Base-by-base conservation (phyloP, 2,329 filamentous ascomycete species). In the Colletotrichum camelliae region DNA sequence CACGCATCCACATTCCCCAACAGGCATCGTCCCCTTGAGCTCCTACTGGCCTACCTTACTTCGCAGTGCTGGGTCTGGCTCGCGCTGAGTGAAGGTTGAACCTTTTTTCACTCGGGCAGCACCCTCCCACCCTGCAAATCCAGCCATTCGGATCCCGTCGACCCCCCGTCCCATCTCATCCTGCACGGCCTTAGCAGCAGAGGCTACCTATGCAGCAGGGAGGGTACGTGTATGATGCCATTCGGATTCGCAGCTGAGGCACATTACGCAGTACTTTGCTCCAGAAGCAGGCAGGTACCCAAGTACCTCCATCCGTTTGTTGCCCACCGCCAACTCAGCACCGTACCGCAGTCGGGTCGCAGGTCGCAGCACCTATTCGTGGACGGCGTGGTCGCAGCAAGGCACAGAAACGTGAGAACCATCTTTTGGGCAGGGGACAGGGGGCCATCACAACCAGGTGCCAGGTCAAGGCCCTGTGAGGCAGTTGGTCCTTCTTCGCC, bases 1-100 rank as follows among this genome's bases (percentile, higher is more conserved):
- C 73, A 72, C 69, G 73, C 73, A 75, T 73, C 73, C 73, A 73
- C 73, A 75, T 75, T 72, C 73, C 73, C 64, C 57, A 75, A 73
- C 18, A 64, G 57, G 73, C 64, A 64, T 74, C 72, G 55, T 67
- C 31, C 21, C 43, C 43, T 21, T 1, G 43, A 48, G 29, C 29
- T 61, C 21, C 48, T 24, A 21, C 61, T 43, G 61, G 16, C 43
- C 43, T 48, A 24, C 24, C 43, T n/a, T 48, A 24, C 24, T 24
- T 4, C 24, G 24, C 24, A 24, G 24, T 24, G 43, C 43, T 48
- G 43, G 5, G 43, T 48, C 43, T 48, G n/a, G 39, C 27, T 62
- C n/a, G n/a, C 24, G 52, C n/a, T 65, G 35, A 21, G 43, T 13
- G n/a, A 48, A 48, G 43, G 43, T 48, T 48, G 43, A 27, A 31